phyloP scores from a whole-genome alignment of 2,329 filamentous ascomycete species.

The Monosporascus ibericus region DNA sequence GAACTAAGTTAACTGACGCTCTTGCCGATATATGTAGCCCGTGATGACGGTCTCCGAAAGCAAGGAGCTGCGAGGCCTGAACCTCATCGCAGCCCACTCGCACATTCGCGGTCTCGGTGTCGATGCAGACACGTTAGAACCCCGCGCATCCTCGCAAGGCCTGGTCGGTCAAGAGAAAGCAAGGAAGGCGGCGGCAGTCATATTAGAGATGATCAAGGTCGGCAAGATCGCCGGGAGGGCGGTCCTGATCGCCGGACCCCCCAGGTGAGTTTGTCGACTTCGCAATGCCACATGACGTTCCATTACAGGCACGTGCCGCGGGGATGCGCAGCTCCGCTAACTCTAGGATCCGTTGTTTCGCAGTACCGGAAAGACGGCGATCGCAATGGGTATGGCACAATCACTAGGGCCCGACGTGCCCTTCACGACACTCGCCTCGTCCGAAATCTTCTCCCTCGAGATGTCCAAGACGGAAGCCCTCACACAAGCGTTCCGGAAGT shows the following conservation, averaged over 20 bases:
- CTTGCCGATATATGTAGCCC: constrained; percentile 34
- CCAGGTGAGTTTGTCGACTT: constrained; percentile 47
- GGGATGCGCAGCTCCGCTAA: constrained; percentile 8
- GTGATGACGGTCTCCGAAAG: constrained; percentile 82
- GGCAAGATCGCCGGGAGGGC: constrained; percentile 96
- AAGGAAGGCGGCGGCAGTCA: constrained; percentile 90
- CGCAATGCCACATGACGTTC: no score
- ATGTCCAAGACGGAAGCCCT: constrained; percentile 99
- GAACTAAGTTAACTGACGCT: background rate
- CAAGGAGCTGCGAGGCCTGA: constrained; percentile 92
- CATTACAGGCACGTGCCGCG: no score
- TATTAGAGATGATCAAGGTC: constrained; percentile 98
- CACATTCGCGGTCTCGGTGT: constrained; percentile 95
- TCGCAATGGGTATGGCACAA: constrained; percentile 98
- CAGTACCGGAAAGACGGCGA: constrained; percentile 95
- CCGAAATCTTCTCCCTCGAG: constrained; percentile 96
- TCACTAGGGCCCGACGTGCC: constrained; percentile 90
- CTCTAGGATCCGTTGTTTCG: background rate
- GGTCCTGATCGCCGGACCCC: constrained; percentile 89
- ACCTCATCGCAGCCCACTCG: constrained; percentile 96
- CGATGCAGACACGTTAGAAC: constrained; percentile 84
- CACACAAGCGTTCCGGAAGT: constrained; percentile 97
- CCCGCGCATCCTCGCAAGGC: constrained; percentile 78
- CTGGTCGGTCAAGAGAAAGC: constrained; percentile 96
- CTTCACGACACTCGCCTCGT: constrained; percentile 91